Base-by-base conservation (phyloP, 2,329 filamentous ascomycete species). In the Zymoseptoria crescenta region DNA sequence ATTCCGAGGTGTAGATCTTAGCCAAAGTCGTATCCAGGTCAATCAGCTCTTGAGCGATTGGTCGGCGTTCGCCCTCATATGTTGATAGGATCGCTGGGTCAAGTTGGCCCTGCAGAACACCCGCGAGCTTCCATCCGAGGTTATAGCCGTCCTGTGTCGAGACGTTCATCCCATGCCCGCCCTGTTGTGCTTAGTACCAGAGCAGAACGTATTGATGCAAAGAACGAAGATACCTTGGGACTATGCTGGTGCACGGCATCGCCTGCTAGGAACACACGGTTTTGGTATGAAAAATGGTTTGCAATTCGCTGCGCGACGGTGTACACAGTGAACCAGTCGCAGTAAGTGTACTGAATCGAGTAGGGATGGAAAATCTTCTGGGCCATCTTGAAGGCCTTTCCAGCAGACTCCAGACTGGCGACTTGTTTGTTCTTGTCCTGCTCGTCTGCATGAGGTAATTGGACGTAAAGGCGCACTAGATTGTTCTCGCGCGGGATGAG, bases 221-320 rank as follows among this genome's bases (percentile, higher is more conserved):
- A 49, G 16, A 4, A 16, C n/a, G 8, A 10, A 35, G 51, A 74
- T 4, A 74, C 73, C 61, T 77, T 76, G 4, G 76, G 74, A 16
- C 72, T 74, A 58, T 76, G 74, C 24, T 68, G 67, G 60, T 76
- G 74, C 4, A 71, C 71, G 35, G 69, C 62, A 58, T 74, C 73
- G 0, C 72, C 73, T 1, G 68, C 69, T 1, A 74, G 63, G 21
- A 74, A 65, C 1, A 68, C 54, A 8, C 87, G 80, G 63, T 87
- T 80, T 0, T 86, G 81, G 48, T 89, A 66, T 0, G 73, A 70
- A 56, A 76, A 77, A 1, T 68, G 62, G 27, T 71, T 65, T 1
- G 72, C 69, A 6, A 75, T 86, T 0, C 87, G 85, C 72, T 91
- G 87, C 5, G 87, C 86, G 61, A 91, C 88, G 49, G 87, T 86